These are phyloP conservation scores for Claviceps sp. DNA, from an alignment of 2,329 filamentous ascomycete genomes.

Conservation along the genomic window DNA sequence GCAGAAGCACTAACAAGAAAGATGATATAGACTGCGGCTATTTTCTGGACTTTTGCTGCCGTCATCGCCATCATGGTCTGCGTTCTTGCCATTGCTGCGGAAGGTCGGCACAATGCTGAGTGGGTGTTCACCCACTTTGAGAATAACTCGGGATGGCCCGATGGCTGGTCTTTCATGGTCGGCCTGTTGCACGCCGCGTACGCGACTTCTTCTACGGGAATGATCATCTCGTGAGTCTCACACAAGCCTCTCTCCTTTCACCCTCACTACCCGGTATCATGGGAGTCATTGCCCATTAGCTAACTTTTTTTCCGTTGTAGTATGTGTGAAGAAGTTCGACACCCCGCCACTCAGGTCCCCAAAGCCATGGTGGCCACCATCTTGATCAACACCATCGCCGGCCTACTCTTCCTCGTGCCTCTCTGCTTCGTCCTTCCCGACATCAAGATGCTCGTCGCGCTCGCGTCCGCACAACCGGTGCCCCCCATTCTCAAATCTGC, in stretches of 20 bases:
- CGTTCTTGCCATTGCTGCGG: constrained; percentile 52
- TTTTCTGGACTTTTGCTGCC: constrained; percentile 63
- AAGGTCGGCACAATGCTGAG: constrained; percentile 47
- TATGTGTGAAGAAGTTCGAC: constrained; percentile 61
- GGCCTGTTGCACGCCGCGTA: constrained; percentile 61
- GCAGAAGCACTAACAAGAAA: not conserved
- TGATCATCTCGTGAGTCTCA: constrained; percentile 59
- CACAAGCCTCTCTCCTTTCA: not conserved
- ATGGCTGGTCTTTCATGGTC: constrained; percentile 61
- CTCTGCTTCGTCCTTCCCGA: constrained; percentile 57
- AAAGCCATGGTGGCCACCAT: constrained; percentile 60
- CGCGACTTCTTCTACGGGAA: constrained; percentile 62
- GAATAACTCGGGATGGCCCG: constrained; percentile 52
- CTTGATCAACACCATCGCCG: constrained; percentile 51
- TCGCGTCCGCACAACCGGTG: constrained; percentile 46
- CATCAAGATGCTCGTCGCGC: constrained; percentile 36
- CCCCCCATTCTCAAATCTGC: constrained; percentile 51
- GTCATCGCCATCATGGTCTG: constrained; percentile 51
- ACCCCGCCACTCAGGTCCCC: constrained; percentile 54
- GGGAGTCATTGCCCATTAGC: not conserved
- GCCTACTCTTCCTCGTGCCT: constrained; percentile 55
- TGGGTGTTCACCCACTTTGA: constrained; percentile 60
- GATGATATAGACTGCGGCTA: constrained; percentile 43
- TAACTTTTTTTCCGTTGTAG: constrained; percentile 19
- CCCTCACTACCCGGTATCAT: not conserved